Evolutionary conservation across 1,139 yeast genomes (phyloP), one percentile per base, ranked within the genome.

Genomic region (Protomyces gravidus): DNA sequence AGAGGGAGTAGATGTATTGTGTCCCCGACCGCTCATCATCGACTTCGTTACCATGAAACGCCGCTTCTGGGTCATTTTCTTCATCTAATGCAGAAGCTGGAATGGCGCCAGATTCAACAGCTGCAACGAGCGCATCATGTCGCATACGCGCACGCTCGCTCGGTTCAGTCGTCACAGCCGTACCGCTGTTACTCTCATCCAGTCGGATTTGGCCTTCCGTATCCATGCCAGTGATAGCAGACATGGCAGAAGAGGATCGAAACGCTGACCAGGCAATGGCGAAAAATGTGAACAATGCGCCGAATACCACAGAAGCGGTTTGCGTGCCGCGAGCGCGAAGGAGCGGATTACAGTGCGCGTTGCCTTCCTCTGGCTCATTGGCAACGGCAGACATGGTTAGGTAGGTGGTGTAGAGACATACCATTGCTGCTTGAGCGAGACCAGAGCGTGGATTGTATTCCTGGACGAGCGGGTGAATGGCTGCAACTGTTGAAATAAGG

Each of bases 241-340:
- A 50, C 40, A 74, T 66, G 49, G 69, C 83, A 75, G 90, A 89
- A 3, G 98, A 97, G 0, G 98, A 98, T 65, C 97, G 81, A 0
- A 97, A 89, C 0, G 99, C 92, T 1, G 98, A 92, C 71, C 94
- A 94, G 0, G 97, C 97, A 64, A 94, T 87, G 0, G 99, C 97
- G 57, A 89, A 78, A 69, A 94, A 89, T 0, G 99, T 94, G 75
- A 94, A 89, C 45, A 89, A 75, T 0, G 97, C 97, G 23, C 98
- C 98, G 57, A 94, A 71, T 0, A 92, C 82, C 59, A 90, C 84
- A 65, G 95, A 86, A 21, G 89, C 84, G 1, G 96, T 89, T 68
- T 97, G 81, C 0, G 98, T 89, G 3, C 97, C 96, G 61, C 80
- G 79, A 2, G 96, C 87, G 65, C 97, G 80, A 19, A 90, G 83